Evolutionary conservation across 768 basidiomycete genomes (phyloP).

Genomic region (Mycena venus): DNA sequence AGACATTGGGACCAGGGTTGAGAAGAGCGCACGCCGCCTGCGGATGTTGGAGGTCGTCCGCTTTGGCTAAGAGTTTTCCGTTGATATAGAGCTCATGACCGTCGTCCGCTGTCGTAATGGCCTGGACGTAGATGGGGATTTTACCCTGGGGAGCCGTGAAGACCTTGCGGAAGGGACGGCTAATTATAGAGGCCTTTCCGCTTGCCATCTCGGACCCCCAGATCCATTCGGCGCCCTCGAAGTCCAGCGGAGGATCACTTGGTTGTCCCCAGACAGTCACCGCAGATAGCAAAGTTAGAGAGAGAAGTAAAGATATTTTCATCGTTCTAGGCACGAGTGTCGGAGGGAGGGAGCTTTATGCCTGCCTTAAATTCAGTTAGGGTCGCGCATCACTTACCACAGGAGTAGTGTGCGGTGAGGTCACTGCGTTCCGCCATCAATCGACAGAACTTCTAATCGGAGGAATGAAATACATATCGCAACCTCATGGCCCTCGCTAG

Average conservation of each 20-base stretch:
- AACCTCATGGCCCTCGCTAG: background rate
- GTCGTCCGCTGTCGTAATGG: background rate
- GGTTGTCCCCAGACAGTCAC: background rate
- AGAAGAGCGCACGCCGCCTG: background rate
- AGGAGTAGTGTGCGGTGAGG: background rate
- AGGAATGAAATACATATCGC: background rate
- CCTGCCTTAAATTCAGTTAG: background rate
- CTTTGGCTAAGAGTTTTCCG: background rate
- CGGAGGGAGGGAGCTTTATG: background rate
- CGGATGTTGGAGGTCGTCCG: background rate
- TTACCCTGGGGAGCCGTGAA: background rate
- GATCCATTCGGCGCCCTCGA: conserved; percentile 1
- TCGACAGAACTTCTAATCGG: background rate
- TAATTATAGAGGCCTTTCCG: background rate
- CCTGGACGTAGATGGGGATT: background rate
- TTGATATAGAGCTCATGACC: background rate
- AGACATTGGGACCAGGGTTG: background rate
- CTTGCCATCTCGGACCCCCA: background rate
- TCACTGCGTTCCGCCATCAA: background rate
- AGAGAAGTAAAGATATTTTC: background rate
- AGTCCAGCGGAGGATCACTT: background rate
- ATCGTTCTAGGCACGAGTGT: background rate
- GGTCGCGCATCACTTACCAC: background rate
- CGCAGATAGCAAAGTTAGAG: background rate
- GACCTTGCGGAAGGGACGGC: background rate